Evolutionary conservation across 2,329 filamentous ascomycete species (phyloP), one percentile per base, ranked within the genome.

Genomic region (Penicillium decumbens): DNA sequence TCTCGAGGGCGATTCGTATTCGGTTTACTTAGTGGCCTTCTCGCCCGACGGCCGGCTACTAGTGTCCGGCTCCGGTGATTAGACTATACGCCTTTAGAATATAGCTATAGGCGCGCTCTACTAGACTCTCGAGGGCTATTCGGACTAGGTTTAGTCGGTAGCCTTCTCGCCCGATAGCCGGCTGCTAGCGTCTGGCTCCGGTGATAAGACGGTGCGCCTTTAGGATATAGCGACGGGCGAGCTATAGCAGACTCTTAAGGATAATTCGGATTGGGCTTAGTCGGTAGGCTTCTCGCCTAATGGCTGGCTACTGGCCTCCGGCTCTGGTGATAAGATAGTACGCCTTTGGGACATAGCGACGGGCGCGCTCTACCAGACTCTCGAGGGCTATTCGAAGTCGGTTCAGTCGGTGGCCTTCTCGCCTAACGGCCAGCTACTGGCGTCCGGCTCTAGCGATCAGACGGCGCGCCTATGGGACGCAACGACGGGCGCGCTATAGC

Each of bases 401-500:
- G n/a, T n/a, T n/a, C n/a, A n/a, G n/a, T n/a, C n/a, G n/a, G n/a
- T n/a, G n/a, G n/a, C n/a, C n/a, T n/a, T n/a, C n/a, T n/a, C n/a
- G n/a, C n/a, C n/a, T n/a, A n/a, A n/a, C n/a, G n/a, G n/a, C n/a
- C n/a, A n/a, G n/a, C n/a, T n/a, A n/a, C n/a, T n/a, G n/a, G n/a
- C n/a, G n/a, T n/a, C n/a, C n/a, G n/a, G n/a, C n/a, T n/a, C n/a
- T n/a, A n/a, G n/a, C 7, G 42, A 54, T 39, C 8, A 38, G 0
- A 51, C 42, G 1, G 32, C 55, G 12, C 39, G 30, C 3, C 41
- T 58, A 39, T 56, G 51, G 54, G 40, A 55, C 38, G 29, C 45
- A 6, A 27, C 29, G 4, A 23, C 20, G 20, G 4, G 4, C 4
- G 20, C 20, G 2, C 4, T 23, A 23, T 4, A 23, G 4, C 20